phyloP scores from a whole-genome alignment of 2,329 filamentous ascomycete species.

The Sporothrix phasma region DNA sequence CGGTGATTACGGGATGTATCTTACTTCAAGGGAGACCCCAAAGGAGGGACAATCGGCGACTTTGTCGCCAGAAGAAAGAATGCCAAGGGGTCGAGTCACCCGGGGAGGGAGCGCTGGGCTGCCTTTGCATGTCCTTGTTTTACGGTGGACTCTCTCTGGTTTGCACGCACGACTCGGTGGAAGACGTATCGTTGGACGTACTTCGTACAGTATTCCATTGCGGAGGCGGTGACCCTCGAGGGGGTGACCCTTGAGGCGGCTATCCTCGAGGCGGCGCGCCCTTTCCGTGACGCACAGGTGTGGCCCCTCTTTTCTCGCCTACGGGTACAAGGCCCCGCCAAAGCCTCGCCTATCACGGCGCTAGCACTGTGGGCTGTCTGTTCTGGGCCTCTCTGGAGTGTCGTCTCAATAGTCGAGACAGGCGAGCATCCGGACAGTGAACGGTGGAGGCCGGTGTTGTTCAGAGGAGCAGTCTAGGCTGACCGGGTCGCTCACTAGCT shows the following conservation, averaged over 20 bases:
- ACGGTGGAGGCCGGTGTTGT: too few species aligned
- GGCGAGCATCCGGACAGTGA: background rate
- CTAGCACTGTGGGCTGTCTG: background rate
- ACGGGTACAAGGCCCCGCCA: background rate
- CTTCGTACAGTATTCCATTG: background rate
- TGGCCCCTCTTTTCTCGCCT: background rate
- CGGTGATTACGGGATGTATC: too few species aligned
- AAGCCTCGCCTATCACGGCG: background rate
- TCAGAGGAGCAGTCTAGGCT: too few species aligned
- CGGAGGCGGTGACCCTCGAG: background rate
- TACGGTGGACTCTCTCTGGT: background rate
- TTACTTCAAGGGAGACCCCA: background rate
- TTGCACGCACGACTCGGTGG: background rate
- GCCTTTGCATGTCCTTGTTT: background rate
- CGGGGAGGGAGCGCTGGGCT: background rate
- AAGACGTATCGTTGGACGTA: background rate
- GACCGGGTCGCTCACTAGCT: too few species aligned
- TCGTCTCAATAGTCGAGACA: background rate
- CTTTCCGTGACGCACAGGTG: background rate
- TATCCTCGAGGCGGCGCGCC: background rate
- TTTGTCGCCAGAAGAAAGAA: background rate
- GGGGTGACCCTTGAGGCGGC: too few species aligned
- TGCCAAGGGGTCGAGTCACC: too few species aligned
- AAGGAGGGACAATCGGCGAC: background rate
- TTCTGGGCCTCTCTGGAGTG: background rate